These are phyloP conservation scores for Vaccinium myrtillus DNA, from an alignment of 148 eudicot species.

Conservation along the genomic window DNA sequence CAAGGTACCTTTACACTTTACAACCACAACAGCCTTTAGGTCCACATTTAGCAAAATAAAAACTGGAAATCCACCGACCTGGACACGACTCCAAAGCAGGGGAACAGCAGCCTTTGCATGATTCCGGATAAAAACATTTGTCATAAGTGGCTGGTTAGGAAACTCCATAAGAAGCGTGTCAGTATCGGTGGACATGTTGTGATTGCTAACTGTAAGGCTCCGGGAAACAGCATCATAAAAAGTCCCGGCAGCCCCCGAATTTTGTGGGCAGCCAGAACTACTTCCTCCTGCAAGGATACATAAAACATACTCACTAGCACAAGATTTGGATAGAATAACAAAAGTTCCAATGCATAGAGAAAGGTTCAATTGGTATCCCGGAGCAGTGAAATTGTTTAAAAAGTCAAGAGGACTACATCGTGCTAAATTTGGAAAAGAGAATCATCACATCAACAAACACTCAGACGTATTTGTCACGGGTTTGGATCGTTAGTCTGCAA, in stretches of 20 bases:
- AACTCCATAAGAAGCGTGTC: conserved; percentile 87
- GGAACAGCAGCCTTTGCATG: conserved; percentile 87
- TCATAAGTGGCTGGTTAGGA: conserved; percentile 90
- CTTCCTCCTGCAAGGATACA: conserved; percentile 74
- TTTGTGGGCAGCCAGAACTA: conserved; percentile 81
- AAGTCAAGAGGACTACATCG: neutral
- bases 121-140: conserved; percentile 78
- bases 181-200: conserved; percentile 74
- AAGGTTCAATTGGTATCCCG: neutral
- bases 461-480: neutral
- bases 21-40: conserved; percentile 1
- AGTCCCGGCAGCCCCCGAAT: conserved; percentile 98
- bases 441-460: neutral
- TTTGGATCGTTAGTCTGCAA: neutral
- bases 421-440: neutral
- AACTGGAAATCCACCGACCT: conserved; percentile 48
- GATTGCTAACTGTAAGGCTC: conserved; percentile 79
- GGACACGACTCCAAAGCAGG: conserved; percentile 93
- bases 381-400: neutral
- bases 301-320: neutral
- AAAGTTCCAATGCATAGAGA: neutral
- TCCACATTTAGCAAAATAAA: conserved; percentile 12
- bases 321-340: conserved; percentile 3
- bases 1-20: neutral
- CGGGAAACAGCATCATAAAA: conserved; percentile 88